Base-by-base conservation (phyloP, 2,329 filamentous ascomycete species). In the Fonsecaea pugnacius region DNA sequence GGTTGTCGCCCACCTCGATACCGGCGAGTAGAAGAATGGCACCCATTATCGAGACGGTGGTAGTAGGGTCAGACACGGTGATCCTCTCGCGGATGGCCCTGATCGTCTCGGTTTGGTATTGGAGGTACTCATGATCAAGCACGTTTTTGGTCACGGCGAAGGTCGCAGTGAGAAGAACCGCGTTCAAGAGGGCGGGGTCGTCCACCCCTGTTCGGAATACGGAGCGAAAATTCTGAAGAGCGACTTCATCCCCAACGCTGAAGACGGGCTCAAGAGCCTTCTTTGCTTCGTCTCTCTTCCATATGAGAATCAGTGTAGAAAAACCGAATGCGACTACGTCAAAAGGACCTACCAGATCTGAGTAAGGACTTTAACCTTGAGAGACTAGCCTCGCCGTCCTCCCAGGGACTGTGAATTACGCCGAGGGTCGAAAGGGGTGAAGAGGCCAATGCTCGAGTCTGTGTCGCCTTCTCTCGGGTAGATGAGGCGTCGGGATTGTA, bases 21-120 rank as follows among this genome's bases (percentile, higher is more conserved):
- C 79, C 78, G 10, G 78, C 78, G 0, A 81, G 70, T 0, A 82
- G 70, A 4, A 82, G 18, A 64, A 82, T 81, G 0, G 79, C 74
- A 0, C 77, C 79, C 1, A 82, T 65, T 0, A 78, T 80, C 3
- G 78, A 72, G 57, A 75, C 75, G 0, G 77, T 75, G 12, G 72
- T 67, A 36, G 74, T 73, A 3, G 62, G 64, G 3, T 72, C 67
- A 0, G 62, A 62, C 9, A 63, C 74, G 27, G 59, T 67, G 69
- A 81, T 76, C n/a, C 70, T 76, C 33, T 72, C 35, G 3, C 78
- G 73, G 58, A 81, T 74, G 8, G 62, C 70, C 3, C 67, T 68
- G 1, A 80, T 61, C 0, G 76, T 73, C 16, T 75, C 63, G 16
- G 67, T 70, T 48, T 76, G 76, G 38, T 80, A 80, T 0, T 65